Percentiles rank a stretch among this genome's conserved stretches.
Conservation (phyloP, 306 rosid genomes). For the Castanea sativa region DNA sequence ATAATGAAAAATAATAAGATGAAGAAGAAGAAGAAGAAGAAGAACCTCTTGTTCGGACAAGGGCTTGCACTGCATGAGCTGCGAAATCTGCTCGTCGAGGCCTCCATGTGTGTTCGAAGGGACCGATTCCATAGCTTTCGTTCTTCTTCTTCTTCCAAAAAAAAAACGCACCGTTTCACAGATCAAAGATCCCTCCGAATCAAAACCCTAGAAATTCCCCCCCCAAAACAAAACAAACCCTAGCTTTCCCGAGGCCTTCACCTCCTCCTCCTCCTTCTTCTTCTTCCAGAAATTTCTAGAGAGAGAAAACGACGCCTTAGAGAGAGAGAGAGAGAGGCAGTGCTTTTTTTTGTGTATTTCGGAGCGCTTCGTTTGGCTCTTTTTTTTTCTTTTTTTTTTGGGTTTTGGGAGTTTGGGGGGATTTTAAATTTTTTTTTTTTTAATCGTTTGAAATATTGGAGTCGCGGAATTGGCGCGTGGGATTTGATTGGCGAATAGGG, state of each 20-base stretch:
- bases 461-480: background rate
- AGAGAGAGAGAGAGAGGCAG: constrained; percentile 23
- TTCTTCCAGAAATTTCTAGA: constrained; percentile 11
- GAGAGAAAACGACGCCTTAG: constrained; percentile 7
- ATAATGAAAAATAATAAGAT: background rate
- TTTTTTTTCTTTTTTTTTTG: constrained; percentile 13
- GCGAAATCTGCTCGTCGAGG: constrained; percentile 91
- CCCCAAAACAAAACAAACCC: background rate
- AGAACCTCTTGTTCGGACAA: constrained; percentile 88
- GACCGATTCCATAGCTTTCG: constrained; percentile 61
- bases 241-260: background rate
- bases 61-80: constrained; percentile 99
- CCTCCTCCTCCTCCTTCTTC: background rate
- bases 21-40: background rate
- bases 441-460: no score
- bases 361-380: constrained; percentile 31
- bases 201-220: constrained; percentile 34
- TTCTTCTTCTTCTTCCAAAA: constrained; percentile 3
- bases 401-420: background rate
- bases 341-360: constrained; percentile 21
- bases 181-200: constrained; percentile 40
- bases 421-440: background rate
- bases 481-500: accelerated
- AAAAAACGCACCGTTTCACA: constrained; percentile 11
- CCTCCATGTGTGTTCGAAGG: constrained; percentile 84